A percentile compares a stretch with the other conserved stretches of the same genome.
These are phyloP conservation scores for Paulownia fortunei DNA, from an alignment of 257 asterid species.

Conservation along the genomic window DNA sequence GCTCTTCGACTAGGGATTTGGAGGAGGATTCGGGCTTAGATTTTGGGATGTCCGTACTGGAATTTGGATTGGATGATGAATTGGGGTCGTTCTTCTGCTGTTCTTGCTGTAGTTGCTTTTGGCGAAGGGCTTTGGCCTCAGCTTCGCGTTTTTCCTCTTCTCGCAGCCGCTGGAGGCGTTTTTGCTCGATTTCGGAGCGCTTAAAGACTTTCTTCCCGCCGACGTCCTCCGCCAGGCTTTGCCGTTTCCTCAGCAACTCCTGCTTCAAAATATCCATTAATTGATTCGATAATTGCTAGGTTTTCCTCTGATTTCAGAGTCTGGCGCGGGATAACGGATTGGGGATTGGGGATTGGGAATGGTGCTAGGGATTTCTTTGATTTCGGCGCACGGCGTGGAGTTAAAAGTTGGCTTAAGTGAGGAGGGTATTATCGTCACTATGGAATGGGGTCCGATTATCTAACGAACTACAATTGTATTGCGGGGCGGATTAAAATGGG, in stretches of 20 bases:
- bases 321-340: neutral
- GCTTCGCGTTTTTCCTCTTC: constrained; percentile 86
- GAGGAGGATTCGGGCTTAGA: constrained; percentile 59
- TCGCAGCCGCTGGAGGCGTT: constrained; percentile 75
- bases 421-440: no score
- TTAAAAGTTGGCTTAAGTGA: no score
- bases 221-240: constrained; percentile 55
- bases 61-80: constrained; percentile 46
- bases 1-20: constrained; percentile 61
- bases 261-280: constrained; percentile 80
- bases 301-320: neutral
- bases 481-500: no score
- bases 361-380: constrained; percentile 24
- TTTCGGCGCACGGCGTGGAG: no score
- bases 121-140: constrained; percentile 75
- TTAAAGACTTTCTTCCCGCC: constrained; percentile 79
- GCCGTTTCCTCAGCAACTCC: constrained; percentile 67
- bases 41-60: constrained; percentile 52
- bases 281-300: constrained; percentile 4
- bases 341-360: no score
- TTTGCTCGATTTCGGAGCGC: constrained; percentile 90
- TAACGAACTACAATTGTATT: no score
- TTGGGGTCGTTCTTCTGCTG: constrained; percentile 35
- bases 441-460: no score
- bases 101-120: constrained; percentile 43